Evolutionary conservation across 2,329 filamentous ascomycete species (phyloP), one percentile per base, ranked within the genome.

Genomic region (Tolypocladium sp.): DNA sequence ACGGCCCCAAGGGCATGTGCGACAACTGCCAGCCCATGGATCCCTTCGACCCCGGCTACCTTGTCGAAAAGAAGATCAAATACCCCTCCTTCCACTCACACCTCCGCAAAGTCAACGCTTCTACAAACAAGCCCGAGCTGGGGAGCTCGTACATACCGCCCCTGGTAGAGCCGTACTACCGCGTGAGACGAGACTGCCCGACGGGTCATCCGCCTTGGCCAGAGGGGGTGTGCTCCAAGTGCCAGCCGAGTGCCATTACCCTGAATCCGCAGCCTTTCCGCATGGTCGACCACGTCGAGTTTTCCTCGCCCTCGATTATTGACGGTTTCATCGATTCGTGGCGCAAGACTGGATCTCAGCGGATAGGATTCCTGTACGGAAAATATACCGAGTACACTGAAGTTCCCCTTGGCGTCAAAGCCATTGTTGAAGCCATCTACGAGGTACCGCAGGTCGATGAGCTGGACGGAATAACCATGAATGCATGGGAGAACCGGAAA

Each of bases 241-340:
- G 94, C 68, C 95, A 99, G 70, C 94, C 94, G 9, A 96, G 93
- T 64, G 93, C 94, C 59, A 99, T 99, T 70, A 96, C 91, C 13
- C 78, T 99, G 57, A 92, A 97, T 70, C 91, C 92, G 6, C 94
- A 99, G 73, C 82, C 88, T 25, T 99, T 93, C 73, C 91, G 94
- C 57, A 97, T 94, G 90, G 92, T 99, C 4, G 94, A 99, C 68
- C 94, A 99, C 72, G 94, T 99, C 63, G 95, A 99, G 73, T 97
- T 99, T 70, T 87, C 93, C 2, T 88, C 90, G 1, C 87, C 91
- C 3, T 82, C 86, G 58, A 84, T 97, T 40, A 90, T 97, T 67
- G 90, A 99, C 70, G 85, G 84, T n/a, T 86, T 97, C 59, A 85
- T 99, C 64, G 87, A 97, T 68, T 90, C 93, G 60, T 99, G 94